These are phyloP conservation scores for Solanum pennellii DNA, from an alignment of 257 asterid species.

Conservation along the genomic window DNA sequence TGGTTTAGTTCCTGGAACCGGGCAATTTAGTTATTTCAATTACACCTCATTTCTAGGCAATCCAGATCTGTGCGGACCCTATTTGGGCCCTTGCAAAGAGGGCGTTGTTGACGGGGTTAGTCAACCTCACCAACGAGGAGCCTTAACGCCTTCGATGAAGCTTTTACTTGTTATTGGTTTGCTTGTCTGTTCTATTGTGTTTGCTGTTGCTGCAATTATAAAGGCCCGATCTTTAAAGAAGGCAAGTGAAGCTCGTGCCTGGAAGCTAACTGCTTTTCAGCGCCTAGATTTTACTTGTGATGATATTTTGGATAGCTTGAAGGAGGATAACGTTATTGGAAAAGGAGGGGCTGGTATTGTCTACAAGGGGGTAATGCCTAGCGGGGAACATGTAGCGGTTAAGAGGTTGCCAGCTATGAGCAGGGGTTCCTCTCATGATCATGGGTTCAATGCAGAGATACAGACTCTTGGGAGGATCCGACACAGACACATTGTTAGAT, in stretches of 20 bases:
- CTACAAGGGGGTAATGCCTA: slow-evolving; percentile 70
- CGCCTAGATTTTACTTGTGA: slow-evolving; percentile 77
- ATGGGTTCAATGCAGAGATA: slow-evolving; percentile 92
- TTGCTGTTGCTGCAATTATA: slow-evolving; percentile 77
- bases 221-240: slow-evolving; percentile 81
- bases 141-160: slow-evolving; percentile 71
- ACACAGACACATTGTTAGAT: slow-evolving; percentile 83
- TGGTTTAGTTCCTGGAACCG: slow-evolving; percentile 86
- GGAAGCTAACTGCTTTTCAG: slow-evolving; percentile 97
- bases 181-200: slow-evolving; percentile 79
- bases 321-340: slow-evolving; percentile 87
- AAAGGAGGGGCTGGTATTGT: slow-evolving; percentile 98
- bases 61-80: slow-evolving; percentile 84
- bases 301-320: slow-evolving; percentile 69
- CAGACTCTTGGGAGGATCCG: slow-evolving; percentile 94
- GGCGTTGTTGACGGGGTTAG: slow-evolving; percentile 38
- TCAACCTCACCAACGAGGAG: slow-evolving; percentile 45
- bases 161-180: slow-evolving; percentile 72
- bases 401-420: slow-evolving; percentile 78
- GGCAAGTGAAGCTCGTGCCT: slow-evolving; percentile 69
- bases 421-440: slow-evolving; percentile 88
- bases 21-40: slow-evolving; percentile 85
- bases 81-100: slow-evolving; percentile 75
- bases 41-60: slow-evolving; percentile 81
- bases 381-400: slow-evolving; percentile 77